Evolutionary conservation across 2,329 filamentous ascomycete species (phyloP).

Genomic region (Diaporthe humulicola): DNA sequence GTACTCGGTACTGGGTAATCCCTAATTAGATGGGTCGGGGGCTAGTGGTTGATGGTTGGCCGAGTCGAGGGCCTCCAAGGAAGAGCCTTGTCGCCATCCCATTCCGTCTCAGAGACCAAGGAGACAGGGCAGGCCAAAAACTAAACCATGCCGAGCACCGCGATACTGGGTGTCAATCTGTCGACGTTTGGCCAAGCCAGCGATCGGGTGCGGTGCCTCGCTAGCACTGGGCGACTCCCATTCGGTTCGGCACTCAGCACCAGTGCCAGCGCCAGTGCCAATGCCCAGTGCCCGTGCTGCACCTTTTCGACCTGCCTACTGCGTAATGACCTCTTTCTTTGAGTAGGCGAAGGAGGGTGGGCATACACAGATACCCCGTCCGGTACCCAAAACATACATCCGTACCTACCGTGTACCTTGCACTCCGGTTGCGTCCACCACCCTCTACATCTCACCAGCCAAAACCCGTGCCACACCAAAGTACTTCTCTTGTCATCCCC

Average conservation of each 20-base stretch:
- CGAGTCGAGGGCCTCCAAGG: slow-evolving; percentile 18
- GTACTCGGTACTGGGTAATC: not conserved
- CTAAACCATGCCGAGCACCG: slow-evolving; percentile 23
- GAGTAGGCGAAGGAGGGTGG: not conserved
- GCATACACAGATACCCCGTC: not conserved
- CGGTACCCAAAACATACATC: not conserved
- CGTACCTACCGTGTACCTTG: not conserved
- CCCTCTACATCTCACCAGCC: not conserved
- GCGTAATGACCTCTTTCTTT: not conserved
- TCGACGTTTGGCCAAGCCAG: slow-evolving; percentile 12
- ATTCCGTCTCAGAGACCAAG: slow-evolving; percentile 16
- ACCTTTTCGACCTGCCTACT: not conserved
- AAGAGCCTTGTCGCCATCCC: slow-evolving; percentile 7
- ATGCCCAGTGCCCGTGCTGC: slow-evolving; percentile 3
- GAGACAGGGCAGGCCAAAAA: slow-evolving; percentile 13
- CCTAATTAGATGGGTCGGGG: not conserved
- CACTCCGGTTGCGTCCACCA: slow-evolving; percentile 5
- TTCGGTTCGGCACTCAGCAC: slow-evolving; percentile 7
- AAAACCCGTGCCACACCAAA: slow-evolving; percentile 6
- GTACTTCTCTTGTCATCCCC: not conserved
- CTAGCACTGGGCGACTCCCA: slow-evolving; percentile 6
- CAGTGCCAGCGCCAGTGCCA: not conserved
- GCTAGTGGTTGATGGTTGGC: not conserved
- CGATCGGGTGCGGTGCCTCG: not conserved
- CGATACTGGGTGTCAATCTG: slow-evolving; percentile 18